Conservation (phyloP, 768 basidiomycete species). For the Trametes villosa region DNA sequence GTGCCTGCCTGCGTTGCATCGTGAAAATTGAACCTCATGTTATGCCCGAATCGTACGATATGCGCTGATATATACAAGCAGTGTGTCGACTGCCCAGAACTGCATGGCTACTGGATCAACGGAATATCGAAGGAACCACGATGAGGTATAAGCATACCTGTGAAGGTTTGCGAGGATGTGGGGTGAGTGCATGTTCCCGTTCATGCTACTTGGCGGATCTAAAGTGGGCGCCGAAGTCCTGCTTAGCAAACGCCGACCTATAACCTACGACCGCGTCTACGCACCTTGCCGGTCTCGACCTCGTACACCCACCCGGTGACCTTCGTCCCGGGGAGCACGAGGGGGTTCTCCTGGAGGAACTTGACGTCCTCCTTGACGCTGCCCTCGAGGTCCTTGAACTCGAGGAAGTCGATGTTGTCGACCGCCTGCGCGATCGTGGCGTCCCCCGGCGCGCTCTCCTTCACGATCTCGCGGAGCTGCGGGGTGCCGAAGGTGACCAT, state of each 20-base stretch:
- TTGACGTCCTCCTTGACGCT: slow-evolving; percentile 62
- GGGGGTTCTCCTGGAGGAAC: slow-evolving; percentile 58
- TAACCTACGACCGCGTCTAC: slow-evolving; percentile 12
- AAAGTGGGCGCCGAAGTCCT: not conserved
- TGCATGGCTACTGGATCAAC: no score
- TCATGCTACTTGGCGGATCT: slow-evolving; percentile 28
- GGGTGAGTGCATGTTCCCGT: not conserved
- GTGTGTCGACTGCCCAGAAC: no score
- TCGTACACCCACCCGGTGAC: slow-evolving; percentile 74
- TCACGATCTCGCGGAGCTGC: slow-evolving; percentile 54
- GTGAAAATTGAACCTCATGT: no score
- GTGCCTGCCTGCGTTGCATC: no score
- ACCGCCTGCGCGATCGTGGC: slow-evolving; percentile 31
- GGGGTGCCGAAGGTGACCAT: slow-evolving; percentile 67
- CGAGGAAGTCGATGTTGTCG: slow-evolving; percentile 57
- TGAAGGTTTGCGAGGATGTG: not conserved
- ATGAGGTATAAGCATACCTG: not conserved
- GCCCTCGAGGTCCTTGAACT: slow-evolving; percentile 55
- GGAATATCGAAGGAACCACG: no score
- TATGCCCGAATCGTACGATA: no score
- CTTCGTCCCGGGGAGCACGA: slow-evolving; percentile 55
- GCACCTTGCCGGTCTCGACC: slow-evolving; percentile 63
- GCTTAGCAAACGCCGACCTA: not conserved
- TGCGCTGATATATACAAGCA: no score
- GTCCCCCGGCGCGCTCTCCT: slow-evolving; percentile 45